Base-by-base conservation (phyloP, 805 yeast genomes). In the Metschnikowia koreensis region DNA sequence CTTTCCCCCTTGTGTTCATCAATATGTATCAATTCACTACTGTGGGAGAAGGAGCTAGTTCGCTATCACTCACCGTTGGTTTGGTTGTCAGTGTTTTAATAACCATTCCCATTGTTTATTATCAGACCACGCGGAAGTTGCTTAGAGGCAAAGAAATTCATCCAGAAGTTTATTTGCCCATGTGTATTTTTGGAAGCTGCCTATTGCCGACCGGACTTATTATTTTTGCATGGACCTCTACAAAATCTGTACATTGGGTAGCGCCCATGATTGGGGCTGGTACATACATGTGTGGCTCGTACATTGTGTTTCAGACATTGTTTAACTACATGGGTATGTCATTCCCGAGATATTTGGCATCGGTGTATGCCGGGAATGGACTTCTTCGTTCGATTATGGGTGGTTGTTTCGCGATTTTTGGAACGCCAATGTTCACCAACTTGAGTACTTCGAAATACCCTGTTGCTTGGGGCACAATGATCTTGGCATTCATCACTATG, bases 181-280 rank as follows among this genome's bases (percentile, higher is more conserved):
- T 50, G 48, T 46, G 54, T 41, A 54, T 54, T 22, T 44, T 49
- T 34, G 60, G 60, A 4, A 48, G 53, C 42, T 47, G 55, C 15
- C 27, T 54, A 11, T 38, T 51, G 51, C 60, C 60, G 5, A 42
- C 46, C 12, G 57, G 57, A 4, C 42, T 56, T 28, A 41, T 51
- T n/a, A 49, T 54, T 33, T 51, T 56, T 34, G 57, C 50, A 1
- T 56, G 60, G 60, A 47, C 57, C 2, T 44, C 57, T 3, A 44
- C 54, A 4, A n/a, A 29, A 34, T 41, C 50, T 7, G 50, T 50
- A 4, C 60, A 56, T 40, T 56, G 60, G 60, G 41, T 56, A 5
- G 57, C 49, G 1, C 60, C 60, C 2, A 45, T 56, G 54, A 34
- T 54, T 9, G 60, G 57, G 1, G 55, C 57, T 1, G 54, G 56